A percentile compares a stretch with the other conserved stretches of the same genome.
These are phyloP conservation scores for Larix kaempferi DNA, from an alignment of 75 land plant genomes.

Conservation along the genomic window DNA sequence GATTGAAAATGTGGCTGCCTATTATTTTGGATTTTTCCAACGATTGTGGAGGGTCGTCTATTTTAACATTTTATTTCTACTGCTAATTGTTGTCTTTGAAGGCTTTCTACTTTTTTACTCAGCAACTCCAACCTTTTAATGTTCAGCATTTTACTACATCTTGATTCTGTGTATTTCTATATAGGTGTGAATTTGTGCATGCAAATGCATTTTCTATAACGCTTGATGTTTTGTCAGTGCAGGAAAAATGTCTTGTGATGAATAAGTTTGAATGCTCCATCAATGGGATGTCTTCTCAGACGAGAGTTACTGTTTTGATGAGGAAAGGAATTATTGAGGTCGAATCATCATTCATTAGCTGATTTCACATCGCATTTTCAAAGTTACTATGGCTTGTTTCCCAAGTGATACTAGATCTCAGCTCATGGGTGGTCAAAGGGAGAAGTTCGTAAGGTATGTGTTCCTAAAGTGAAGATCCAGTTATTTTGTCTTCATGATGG, in stretches of 20 bases:
- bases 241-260: not conserved
- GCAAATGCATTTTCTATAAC: not conserved
- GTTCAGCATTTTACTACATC: not conserved
- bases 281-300: not conserved
- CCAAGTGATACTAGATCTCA: constrained; percentile 34
- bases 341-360: not conserved
- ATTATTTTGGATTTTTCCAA: not conserved
- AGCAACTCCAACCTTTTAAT: not conserved
- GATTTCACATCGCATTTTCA: not conserved
- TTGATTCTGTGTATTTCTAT: not conserved
- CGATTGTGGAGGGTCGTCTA: not conserved
- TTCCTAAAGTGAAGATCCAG: not conserved
- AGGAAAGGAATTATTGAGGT: not conserved
- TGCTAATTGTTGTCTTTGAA: not conserved
- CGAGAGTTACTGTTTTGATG: not conserved
- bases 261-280: not conserved
- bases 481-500: not conserved
- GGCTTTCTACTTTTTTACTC: not conserved
- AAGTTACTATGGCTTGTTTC: not conserved
- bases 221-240: not conserved
- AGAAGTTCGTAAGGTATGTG: constrained; percentile 59
- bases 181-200: not conserved
- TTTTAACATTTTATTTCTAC: not conserved
- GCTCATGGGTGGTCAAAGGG: constrained; percentile 42
- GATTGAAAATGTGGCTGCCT: not conserved